Percentiles rank a stretch among this genome's conserved stretches.
These are phyloP conservation scores for Leccinum ochraceum DNA, from an alignment of 768 basidiomycete genomes.

Conservation along the genomic window DNA sequence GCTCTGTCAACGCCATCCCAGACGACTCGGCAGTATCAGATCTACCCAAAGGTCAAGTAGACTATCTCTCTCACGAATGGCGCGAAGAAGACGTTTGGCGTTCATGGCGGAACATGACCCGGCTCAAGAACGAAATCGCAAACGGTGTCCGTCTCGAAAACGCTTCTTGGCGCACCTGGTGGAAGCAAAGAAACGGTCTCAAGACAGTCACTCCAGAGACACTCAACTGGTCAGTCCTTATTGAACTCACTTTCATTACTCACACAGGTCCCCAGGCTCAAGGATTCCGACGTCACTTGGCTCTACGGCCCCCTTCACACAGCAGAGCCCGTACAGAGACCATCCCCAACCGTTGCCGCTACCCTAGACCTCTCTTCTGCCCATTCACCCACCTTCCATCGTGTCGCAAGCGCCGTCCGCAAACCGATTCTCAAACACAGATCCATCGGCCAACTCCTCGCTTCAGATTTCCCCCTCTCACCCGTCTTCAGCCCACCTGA, in stretches of 20 bases:
- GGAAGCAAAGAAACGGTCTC: conserved; percentile 96
- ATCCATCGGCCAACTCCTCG: conserved; percentile 87
- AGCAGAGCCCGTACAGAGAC: conserved; percentile 67
- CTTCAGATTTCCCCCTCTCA: conserved; percentile 63
- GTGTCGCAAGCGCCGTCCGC: conserved; percentile 29
- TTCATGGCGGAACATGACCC: conserved; percentile 98
- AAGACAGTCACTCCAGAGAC: conserved; percentile 96
- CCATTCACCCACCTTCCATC: conserved; percentile 31
- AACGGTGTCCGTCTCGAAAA: conserved; percentile 96
- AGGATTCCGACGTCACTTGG: conserved; percentile 99
- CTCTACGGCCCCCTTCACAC: conserved; percentile 96
- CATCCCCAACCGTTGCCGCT: conserved; percentile 39
- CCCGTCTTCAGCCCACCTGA: conserved; percentile 63
- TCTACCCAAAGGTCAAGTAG: conserved; percentile 89
- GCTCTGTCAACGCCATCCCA: conserved; percentile 60
- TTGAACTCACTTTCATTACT: background rate
- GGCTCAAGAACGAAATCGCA: conserved; percentile 96
- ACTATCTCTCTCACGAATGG: conserved; percentile 98
- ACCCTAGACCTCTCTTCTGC: conserved; percentile 38
- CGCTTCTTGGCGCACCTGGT: conserved; percentile 98
- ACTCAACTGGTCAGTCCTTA: conserved; percentile 85
- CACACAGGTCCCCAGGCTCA: conserved; percentile 66
- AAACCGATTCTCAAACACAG: conserved; percentile 98
- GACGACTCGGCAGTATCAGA: conserved; percentile 85
- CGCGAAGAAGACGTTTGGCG: conserved; percentile 98